Evolutionary conservation across 192 early-diverging fungal genomes (phyloP), one percentile per base, ranked within the genome.

Genomic region (Coemansia sp.): DNA sequence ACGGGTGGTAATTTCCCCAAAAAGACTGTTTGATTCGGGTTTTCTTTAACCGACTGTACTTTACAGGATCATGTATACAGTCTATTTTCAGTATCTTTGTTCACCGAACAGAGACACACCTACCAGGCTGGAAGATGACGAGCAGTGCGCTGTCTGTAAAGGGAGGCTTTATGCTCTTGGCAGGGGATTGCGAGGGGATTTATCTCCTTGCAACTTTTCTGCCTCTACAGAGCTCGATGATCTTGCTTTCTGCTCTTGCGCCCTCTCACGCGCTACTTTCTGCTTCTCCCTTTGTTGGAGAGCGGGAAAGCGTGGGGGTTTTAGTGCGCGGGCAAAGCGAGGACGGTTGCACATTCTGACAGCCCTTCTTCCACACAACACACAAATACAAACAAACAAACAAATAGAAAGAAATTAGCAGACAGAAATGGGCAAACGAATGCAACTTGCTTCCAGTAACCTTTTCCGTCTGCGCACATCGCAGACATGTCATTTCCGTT

Each of bases 41-140:
- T 58, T 58, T 60, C 72, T 50, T 79, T 67, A 70, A 71, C 61
- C 71, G 77, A 80, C 77, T 80, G 72, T 80, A 75, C 77, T 80
- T 68, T 71, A 70, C 79, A 81, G 79, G 79, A 81, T 81, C 64
- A 75, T 73, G 79, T 81, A 73, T 81, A 81, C 74, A 81, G 79
- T 81, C 65, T 64, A 81, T 76, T 63, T 81, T 73, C 74, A 76
- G 78, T 81, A 54, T 76, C 73, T 72, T 81, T 76, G 72, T 81
- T 76, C 74, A 81, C 67, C 74, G 72, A 75, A 80, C 69, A 72
- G 23, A 75, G 77, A 75, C 77, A 80, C 69, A 74, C 72, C 65
- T 60, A 54, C 66, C 64, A 80, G 56, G 77, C 72, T 71, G 77
- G 72, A 80, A 70, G 77, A 80, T 80, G 77, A 80, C 58, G 42